Percentiles rank a stretch among this genome's conserved stretches.
Conservation (phyloP, 441 rosid species). For the Theobroma grandiflorum region DNA sequence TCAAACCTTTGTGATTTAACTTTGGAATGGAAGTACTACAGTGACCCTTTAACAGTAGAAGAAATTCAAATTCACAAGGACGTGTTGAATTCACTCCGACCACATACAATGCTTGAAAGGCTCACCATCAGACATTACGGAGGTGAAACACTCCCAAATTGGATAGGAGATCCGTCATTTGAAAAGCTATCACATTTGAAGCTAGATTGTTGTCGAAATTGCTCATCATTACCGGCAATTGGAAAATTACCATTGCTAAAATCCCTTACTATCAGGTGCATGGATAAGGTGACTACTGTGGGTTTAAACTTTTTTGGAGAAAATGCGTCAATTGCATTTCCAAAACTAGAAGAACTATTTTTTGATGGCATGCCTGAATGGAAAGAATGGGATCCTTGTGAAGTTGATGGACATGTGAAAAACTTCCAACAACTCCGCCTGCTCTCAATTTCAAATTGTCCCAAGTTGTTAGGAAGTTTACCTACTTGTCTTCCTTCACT, state of each 20-base stretch:
- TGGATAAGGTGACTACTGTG: no score
- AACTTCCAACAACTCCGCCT: constrained; percentile 20
- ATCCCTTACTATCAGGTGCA: no score
- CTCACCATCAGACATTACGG: constrained; percentile 9
- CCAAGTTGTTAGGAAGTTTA: not conserved
- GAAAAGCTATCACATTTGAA: not conserved
- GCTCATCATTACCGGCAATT: constrained; percentile 22
- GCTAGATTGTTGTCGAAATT: constrained; percentile 12
- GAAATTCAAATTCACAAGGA: not conserved
- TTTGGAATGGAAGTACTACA: no score
- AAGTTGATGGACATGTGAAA: not conserved
- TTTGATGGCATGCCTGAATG: constrained; percentile 26
- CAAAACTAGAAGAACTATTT: constrained; percentile 10
- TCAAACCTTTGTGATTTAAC: no score
- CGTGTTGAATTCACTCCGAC: not conserved
- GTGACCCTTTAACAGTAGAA: no score
- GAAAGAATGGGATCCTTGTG: constrained; percentile 23
- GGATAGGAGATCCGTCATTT: constrained; percentile 28
- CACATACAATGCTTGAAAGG: constrained; percentile 3
- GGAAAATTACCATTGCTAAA: not conserved
- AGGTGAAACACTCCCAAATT: constrained; percentile 23
- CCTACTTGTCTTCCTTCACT: not conserved
- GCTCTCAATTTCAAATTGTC: not conserved
- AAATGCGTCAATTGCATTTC: not conserved
- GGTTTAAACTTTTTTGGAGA: constrained; percentile 24